Base-by-base conservation (phyloP, 75 land plant genomes). In the Ceratopteris richardii region DNA sequence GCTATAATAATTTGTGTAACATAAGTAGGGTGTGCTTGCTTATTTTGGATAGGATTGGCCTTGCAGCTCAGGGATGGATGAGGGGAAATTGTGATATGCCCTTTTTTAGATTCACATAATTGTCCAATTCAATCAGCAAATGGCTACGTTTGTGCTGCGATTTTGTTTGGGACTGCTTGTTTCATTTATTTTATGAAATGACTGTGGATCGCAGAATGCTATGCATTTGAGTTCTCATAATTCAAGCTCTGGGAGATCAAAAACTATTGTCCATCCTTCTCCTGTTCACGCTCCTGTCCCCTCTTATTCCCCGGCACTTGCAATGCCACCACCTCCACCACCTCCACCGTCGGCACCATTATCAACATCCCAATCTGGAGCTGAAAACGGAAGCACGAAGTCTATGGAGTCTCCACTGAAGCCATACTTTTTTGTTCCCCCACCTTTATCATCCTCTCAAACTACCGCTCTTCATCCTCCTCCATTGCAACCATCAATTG, bases 341-440 rank as follows among this genome's bases (percentile, higher is more conserved):
- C 31, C 60, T 52, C 63, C 57, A 60, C 64, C 31, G 29, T 24
- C 69, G 50, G 27, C 58, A 21, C 57, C 66, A 10, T 28, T 69
- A 14, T 52, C 56, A 14, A 52, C 54, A 26, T 19, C 14, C 29
- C 54, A 52, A 14, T 24, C 54, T 26, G 28, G 22, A 2, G 14
- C 12, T 11, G 54, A 52, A 5, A 37, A 21, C 9, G 62, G 51
- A 6, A 27, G 55, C 12, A 47, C 43, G 25, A 55, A 61, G 22
- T 30, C 21, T 52, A 58, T 58, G 22, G 65, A 75, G 33, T 60
- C 58, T 29, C 86, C 84, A 24, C 62, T 86, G 22, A 87, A 77
- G 61, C 96, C 90, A 24, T 85, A 82, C 29, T 71, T 79, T 36
- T 90, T 90, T 52, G 65, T 80, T 27, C 60, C 75, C 41, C 81